Base-by-base conservation (phyloP, 371 early-diverging fungal species). In the Cokeromyces recurvatus region DNA sequence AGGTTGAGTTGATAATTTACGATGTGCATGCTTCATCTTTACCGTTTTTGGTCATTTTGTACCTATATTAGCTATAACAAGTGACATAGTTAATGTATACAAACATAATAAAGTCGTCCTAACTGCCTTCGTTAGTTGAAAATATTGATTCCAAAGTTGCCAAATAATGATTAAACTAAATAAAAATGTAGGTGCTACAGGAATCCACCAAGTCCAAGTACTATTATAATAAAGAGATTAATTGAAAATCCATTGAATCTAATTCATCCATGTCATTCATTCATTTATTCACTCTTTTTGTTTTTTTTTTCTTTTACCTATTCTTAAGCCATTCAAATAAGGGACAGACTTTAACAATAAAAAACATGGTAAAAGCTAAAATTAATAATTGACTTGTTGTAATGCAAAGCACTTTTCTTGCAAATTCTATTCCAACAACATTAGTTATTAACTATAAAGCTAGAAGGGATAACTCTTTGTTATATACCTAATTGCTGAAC, bases 311-410 rank as follows among this genome's bases (percentile, higher is more conserved):
- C n/a, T n/a, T n/a, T n/a, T n/a, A 29, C 29, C 29, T 57, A 16
- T 47, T 21, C 16, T 52, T 43, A 35, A 57, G 32, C 58, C 58
- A 57, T 20, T 57, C 43, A 48, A 53, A 53, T 7, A 59, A 22
- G 16, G 59, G 59, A 46, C 48, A 59, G 16, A 59, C 23, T 9
- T 32, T 38, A 15, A 39, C 27, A 32, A 49, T 48, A 34, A 59
- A 59, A 17, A 49, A 41, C 0, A 49, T 17, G 29, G 53, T 38
- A 7, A 34, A 32, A 8, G 38, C 53, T 66, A 66, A 42, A 55
- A 55, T 66, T 88, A 88, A 47, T 84, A 79, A 57, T 84, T 87
- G 19, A 70, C 77, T 23, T 87, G 48, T 39, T 9, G 59, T 53
- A 5, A 59, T 59, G 9, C 20, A 14, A 2, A 59, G 36, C 1